Conservation (phyloP, 106 monocot species). For the Xerophyta viscosa region DNA sequence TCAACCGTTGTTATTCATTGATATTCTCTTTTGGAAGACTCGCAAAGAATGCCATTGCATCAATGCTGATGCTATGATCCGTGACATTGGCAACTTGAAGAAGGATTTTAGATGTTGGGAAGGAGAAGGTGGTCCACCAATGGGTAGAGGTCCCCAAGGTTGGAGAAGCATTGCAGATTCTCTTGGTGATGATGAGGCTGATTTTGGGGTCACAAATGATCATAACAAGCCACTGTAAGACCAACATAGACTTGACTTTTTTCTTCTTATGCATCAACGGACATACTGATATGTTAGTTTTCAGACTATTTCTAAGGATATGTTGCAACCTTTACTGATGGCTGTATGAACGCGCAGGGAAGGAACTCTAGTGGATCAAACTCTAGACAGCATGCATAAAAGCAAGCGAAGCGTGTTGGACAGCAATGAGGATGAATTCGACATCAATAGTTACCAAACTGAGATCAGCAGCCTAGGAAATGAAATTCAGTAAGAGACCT, state of each 20-base stretch:
- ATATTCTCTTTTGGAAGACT: slow-evolving; percentile 92
- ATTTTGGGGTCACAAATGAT: slow-evolving; percentile 18
- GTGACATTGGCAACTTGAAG: slow-evolving; percentile 38
- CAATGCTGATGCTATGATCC: slow-evolving; percentile 57
- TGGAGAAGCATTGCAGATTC: slow-evolving; percentile 76
- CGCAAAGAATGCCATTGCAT: slow-evolving; percentile 86
- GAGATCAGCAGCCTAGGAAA: no score
- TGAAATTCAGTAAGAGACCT: no score
- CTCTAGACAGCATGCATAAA: slow-evolving; percentile 6
- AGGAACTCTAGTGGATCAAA: slow-evolving; percentile 10
- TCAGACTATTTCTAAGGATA: no score
- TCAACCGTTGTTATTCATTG: slow-evolving; percentile 88
- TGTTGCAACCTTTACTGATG: no score
- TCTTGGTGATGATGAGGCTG: slow-evolving; percentile 97
- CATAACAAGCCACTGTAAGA: no score
- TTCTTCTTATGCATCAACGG: no score
- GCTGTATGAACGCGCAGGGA: slow-evolving; percentile 18
- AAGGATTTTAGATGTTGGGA: slow-evolving; percentile 26
- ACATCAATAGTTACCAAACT: slow-evolving; percentile 14
- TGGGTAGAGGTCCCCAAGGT: slow-evolving; percentile 5
- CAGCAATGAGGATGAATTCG: slow-evolving; percentile 10
- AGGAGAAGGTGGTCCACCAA: slow-evolving; percentile 18
- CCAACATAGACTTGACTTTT: no score
- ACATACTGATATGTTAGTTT: not conserved
- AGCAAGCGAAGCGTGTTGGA: slow-evolving; percentile 5